Percentiles rank a stretch among this genome's conserved stretches.
phyloP scores from a whole-genome alignment of 1,139 yeast species.

The Scheffersomyces illinoinensis region DNA sequence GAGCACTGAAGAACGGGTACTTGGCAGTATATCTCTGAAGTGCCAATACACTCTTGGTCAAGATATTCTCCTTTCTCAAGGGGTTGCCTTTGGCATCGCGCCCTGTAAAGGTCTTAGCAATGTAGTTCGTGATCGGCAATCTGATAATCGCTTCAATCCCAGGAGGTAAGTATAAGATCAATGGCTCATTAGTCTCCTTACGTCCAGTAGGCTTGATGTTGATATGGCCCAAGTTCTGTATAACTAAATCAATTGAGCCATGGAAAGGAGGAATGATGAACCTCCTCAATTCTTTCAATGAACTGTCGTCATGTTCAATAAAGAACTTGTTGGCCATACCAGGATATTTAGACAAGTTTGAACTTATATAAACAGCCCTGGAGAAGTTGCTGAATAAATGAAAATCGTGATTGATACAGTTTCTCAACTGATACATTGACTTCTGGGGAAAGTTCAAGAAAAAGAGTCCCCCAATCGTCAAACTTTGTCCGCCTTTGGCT shows the following conservation, averaged over 20 bases:
- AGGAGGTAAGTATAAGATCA: conserved; percentile 34
- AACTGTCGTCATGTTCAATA: conserved; percentile 21
- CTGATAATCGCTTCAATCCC: conserved; percentile 33
- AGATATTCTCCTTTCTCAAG: conserved; percentile 31
- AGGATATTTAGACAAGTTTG: conserved; percentile 15
- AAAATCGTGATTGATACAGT: conserved; percentile 32
- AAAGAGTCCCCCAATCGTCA: conserved; percentile 63
- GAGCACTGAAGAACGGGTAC: conserved; percentile 24
- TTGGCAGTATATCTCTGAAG: conserved; percentile 25
- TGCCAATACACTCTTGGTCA: conserved; percentile 26
- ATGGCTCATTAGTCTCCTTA: conserved; percentile 26
- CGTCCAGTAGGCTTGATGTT: conserved; percentile 65
- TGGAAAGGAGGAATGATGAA: conserved; percentile 65
- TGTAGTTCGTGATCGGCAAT: conserved; percentile 37
- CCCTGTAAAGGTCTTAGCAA: conserved; percentile 36
- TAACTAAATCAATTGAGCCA: conserved; percentile 67
- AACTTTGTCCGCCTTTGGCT: conserved; percentile 44
- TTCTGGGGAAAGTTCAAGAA: conserved; percentile 43
- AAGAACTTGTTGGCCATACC: conserved; percentile 31
- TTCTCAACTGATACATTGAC: conserved; percentile 45
- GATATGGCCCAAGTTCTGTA: conserved; percentile 68
- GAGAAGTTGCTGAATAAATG: conserved; percentile 27
- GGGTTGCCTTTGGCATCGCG: conserved; percentile 39
- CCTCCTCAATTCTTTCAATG: conserved; percentile 35
- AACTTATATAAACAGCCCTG: conserved; percentile 25